phyloP scores from a whole-genome alignment of 106 monocot species.

The Phalaenopsis equestris region DNA sequence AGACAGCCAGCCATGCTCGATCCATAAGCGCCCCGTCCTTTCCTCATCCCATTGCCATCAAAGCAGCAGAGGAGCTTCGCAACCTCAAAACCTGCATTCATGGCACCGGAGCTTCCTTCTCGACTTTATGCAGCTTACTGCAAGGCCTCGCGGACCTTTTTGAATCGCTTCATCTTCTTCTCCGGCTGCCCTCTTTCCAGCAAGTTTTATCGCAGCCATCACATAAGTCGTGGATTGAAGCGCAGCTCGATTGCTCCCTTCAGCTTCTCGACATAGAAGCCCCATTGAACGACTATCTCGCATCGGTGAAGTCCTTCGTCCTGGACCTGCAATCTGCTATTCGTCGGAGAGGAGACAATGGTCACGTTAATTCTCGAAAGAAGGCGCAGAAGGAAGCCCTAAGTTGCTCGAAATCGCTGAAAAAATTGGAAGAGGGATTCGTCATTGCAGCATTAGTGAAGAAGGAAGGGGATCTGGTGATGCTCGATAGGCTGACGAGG shows the following conservation, averaged over 20 bases:
- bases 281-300: neutral
- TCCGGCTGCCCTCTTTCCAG: neutral
- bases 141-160: neutral
- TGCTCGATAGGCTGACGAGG: neutral
- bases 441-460: neutral
- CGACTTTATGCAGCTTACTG: neutral
- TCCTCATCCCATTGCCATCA: constrained; percentile 1
- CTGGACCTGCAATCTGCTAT: neutral
- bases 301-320: neutral
- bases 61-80: neutral
- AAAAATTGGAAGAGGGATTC: neutral
- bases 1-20: neutral
- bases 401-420: neutral
- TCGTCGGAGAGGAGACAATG: neutral
- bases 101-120: neutral
- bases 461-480: neutral
- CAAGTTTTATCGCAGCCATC: neutral
- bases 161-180: neutral
- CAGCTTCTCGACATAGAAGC: neutral
- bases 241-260: constrained; percentile 1
- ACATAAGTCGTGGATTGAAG: neutral
- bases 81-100: neutral
- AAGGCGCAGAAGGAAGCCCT: neutral
- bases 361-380: neutral
- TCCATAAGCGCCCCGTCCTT: neutral